These are phyloP conservation scores for Acrasis kona DNA, from an alignment of 78 protist species.

Conservation along the genomic window DNA sequence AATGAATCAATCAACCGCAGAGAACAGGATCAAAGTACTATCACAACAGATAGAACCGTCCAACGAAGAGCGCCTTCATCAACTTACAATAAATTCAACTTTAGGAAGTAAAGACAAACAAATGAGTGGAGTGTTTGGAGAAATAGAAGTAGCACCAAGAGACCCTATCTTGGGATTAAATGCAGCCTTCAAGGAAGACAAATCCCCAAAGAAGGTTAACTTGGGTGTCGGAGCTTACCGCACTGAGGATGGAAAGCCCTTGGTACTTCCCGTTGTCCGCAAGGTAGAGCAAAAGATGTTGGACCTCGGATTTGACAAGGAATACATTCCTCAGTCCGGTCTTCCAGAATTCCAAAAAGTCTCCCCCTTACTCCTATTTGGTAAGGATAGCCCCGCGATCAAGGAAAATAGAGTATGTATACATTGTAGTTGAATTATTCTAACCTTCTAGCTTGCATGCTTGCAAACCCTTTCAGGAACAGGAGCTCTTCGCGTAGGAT, in stretches of 20 bases:
- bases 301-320: conserved; percentile 36
- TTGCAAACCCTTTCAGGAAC: conserved; percentile 93
- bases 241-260: conserved; percentile 78
- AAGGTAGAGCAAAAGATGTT: conserved; percentile 25
- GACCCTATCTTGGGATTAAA: conserved; percentile 52
- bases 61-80: too few species aligned
- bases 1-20: too few species aligned
- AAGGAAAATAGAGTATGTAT: conserved; percentile 15
- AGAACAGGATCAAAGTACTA: too few species aligned
- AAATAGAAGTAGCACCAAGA: conserved; percentile 33
- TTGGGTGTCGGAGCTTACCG: conserved; percentile 90
- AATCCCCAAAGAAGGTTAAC: conserved; percentile 34
- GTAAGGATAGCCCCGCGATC: background rate
- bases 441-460: too few species aligned
- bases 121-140: background rate
- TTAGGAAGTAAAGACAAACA: too few species aligned
- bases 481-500: conserved; percentile 85
- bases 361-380: conserved; percentile 6
- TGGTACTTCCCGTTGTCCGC: conserved; percentile 60
- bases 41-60: too few species aligned
- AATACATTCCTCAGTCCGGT: conserved; percentile 55
- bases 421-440: too few species aligned
- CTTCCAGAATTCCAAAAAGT: background rate
- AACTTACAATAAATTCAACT: too few species aligned
- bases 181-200: conserved; percentile 26